These are phyloP conservation scores for Mikania micrantha DNA, from an alignment of 129 eudicot genomes.

Conservation along the genomic window DNA sequence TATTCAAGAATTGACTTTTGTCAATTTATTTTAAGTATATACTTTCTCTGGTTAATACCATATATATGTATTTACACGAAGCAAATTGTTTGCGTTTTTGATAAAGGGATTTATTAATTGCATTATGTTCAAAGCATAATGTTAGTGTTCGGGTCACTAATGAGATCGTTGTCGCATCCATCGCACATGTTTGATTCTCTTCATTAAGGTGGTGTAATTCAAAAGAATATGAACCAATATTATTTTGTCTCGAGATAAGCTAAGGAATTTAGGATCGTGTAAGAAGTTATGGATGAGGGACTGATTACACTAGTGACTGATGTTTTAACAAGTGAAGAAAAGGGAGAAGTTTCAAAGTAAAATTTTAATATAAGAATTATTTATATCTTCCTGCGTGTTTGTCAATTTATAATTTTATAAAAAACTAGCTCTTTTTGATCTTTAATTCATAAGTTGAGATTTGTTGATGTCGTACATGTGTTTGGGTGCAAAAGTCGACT, in stretches of 20 bases:
- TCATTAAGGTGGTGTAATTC: constrained; percentile 50
- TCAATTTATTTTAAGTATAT: constrained; percentile 76
- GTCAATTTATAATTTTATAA: not conserved
- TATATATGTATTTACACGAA: constrained; percentile 78
- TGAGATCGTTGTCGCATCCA: no score
- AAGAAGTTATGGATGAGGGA: constrained; percentile 70
- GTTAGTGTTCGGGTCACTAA: no score
- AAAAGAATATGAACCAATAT: constrained; percentile 83
- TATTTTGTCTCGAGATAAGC: constrained; percentile 79
- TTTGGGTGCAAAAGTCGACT: not conserved
- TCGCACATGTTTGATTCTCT: no score
- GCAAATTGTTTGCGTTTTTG: constrained; percentile 73
- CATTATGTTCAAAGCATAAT: constrained; percentile 61
- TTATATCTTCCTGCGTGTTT: not conserved
- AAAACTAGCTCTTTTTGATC: not conserved
- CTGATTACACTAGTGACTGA: constrained; percentile 79
- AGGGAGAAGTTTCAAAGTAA: constrained; percentile 55
- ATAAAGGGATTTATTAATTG: constrained; percentile 77
- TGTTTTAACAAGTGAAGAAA: constrained; percentile 54
- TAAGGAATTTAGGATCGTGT: constrained; percentile 82
- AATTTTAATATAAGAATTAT: constrained; percentile 14
- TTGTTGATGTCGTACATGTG: constrained; percentile 18
- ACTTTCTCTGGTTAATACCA: constrained; percentile 73
- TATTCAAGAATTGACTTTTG: not conserved
- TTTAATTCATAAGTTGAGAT: not conserved